Conservation (phyloP, 495 filamentous ascomycete genomes). For the Lindgomyces ingoldianus region DNA sequence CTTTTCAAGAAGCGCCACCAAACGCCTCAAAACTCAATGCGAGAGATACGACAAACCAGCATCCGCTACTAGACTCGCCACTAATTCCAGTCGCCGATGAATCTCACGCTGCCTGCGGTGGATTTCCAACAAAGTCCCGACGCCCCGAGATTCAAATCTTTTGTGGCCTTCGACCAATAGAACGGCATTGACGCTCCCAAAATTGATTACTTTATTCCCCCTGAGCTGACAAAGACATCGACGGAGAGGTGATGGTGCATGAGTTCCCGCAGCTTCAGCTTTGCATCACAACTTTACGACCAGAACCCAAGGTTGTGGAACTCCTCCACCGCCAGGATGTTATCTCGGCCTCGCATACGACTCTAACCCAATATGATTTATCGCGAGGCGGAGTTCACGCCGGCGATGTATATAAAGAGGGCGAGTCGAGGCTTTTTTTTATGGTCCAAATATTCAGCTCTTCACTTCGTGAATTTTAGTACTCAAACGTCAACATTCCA, state of each 20-base stretch:
- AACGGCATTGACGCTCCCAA: background rate
- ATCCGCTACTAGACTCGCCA: background rate
- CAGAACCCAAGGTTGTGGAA: background rate
- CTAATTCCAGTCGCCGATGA: background rate
- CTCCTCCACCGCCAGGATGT: background rate
- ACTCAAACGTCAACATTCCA: background rate
- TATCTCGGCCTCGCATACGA: background rate
- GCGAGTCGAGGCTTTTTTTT: background rate
- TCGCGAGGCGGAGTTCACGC: background rate
- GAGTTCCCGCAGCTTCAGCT: background rate
- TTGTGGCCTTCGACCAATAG: background rate
- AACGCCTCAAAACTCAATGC: background rate
- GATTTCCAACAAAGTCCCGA: background rate
- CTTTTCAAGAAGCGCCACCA: background rate
- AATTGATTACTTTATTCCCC: background rate
- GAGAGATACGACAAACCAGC: background rate
- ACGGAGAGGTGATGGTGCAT: background rate
- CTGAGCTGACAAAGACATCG: conserved; percentile 1
- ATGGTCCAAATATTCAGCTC: background rate
- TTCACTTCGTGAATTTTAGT: too few species aligned
- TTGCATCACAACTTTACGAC: background rate
- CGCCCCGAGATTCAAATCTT: background rate
- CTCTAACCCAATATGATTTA: background rate
- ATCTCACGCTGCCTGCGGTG: background rate
- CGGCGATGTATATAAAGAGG: background rate